These are phyloP conservation scores for Penicillium sp. DNA, from an alignment of 2,329 filamentous ascomycete genomes.

Conservation along the genomic window DNA sequence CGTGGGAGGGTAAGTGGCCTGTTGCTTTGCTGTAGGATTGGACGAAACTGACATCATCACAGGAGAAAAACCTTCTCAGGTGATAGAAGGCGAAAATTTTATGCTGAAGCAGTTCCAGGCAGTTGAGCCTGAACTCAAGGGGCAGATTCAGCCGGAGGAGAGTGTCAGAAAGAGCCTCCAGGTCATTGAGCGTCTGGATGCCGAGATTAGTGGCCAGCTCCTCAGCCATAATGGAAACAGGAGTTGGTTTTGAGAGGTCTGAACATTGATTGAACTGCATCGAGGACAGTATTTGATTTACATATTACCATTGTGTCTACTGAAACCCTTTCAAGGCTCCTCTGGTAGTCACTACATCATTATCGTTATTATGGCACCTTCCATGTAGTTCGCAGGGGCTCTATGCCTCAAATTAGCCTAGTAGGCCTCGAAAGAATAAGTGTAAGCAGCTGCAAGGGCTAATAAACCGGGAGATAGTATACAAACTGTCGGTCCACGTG, in stretches of 20 bases:
- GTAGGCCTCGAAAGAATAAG: too few relatives aligned
- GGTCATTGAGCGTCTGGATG: background rate
- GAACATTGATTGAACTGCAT: too few relatives aligned
- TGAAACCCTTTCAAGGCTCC: too few relatives aligned
- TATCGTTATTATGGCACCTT: too few relatives aligned
- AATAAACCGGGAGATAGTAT: too few relatives aligned
- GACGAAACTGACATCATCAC: background rate
- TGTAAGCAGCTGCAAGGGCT: too few relatives aligned
- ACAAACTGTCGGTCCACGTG: too few relatives aligned
- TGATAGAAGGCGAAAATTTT: background rate
- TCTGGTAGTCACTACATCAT: too few relatives aligned
- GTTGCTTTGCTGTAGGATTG: background rate
- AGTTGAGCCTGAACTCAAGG: background rate
- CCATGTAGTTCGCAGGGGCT: too few relatives aligned
- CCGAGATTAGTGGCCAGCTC: background rate
- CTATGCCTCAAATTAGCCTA: too few relatives aligned
- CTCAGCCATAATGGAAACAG: background rate
- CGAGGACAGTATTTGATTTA: too few relatives aligned
- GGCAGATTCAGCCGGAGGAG: background rate
- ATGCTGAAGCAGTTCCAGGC: constrained; percentile 4
- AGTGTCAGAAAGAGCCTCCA: background rate
- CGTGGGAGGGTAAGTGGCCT: constrained; percentile 2
- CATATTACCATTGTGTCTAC: too few relatives aligned
- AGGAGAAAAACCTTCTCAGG: background rate
- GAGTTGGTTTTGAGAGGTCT: background rate